phyloP scores from a whole-genome alignment of 176 grass and related monocot species.

The Eremochloa ophiuroides region DNA sequence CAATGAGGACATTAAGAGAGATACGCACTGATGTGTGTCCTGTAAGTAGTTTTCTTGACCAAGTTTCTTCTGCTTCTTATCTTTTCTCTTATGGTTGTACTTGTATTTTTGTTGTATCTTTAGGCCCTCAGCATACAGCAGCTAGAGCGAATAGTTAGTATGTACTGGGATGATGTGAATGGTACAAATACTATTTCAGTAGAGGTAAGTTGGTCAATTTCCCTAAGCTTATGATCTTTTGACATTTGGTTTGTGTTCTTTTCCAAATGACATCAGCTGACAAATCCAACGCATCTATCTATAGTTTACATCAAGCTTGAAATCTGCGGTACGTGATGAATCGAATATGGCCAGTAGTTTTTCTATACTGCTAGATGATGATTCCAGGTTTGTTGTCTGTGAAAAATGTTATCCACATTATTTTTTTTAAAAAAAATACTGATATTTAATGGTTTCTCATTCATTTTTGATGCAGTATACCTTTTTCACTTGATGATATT shows the following conservation, averaged over 20 bases:
- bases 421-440: neutral
- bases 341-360: constrained; percentile 49
- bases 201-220: constrained; percentile 51
- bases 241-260: constrained; percentile 15
- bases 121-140: constrained; percentile 84
- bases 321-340: constrained; percentile 55
- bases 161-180: constrained; percentile 95
- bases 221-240: constrained; percentile 9
- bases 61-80: constrained; percentile 11
- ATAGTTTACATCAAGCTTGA: constrained; percentile 68
- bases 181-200: constrained; percentile 79
- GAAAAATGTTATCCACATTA: neutral
- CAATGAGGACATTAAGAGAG: constrained; percentile 70
- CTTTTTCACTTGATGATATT: constrained; percentile 85
- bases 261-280: neutral
- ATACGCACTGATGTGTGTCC: constrained; percentile 82
- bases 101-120: constrained; percentile 34
- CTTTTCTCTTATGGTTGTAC: neutral
- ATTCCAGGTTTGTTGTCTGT: constrained; percentile 62
- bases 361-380: constrained; percentile 70
- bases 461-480: constrained; percentile 62
- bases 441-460: constrained; percentile 17
- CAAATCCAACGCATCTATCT: neutral
- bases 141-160: constrained; percentile 77
- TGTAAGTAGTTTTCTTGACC: constrained; percentile 48